phyloP scores from a whole-genome alignment of 768 basidiomycete species.

The Xerocomellus chrysenteron region DNA sequence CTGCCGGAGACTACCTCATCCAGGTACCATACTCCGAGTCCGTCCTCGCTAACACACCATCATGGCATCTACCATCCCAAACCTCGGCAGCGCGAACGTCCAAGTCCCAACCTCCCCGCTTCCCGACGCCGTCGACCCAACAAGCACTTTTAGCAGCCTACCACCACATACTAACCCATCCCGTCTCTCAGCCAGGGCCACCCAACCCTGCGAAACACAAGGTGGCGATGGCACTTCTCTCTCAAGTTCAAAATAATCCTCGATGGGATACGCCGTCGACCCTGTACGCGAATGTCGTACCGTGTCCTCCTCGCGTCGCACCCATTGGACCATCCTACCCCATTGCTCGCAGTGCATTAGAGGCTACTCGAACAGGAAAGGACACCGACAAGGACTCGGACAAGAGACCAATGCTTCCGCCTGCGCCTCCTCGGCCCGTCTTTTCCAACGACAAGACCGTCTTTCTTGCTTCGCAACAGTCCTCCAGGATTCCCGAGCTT shows the following conservation, averaged over 20 bases:
- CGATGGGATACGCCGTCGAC: slow-evolving; percentile 73
- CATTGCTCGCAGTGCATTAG: slow-evolving; percentile 39
- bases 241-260: slow-evolving; percentile 52
- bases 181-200: slow-evolving; percentile 48
- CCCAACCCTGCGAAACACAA: slow-evolving; percentile 67
- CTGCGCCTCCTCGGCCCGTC: slow-evolving; percentile 37
- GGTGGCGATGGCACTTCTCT: slow-evolving; percentile 70
- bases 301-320: slow-evolving; percentile 60
- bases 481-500: slow-evolving; percentile 64
- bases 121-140: slow-evolving; percentile 56
- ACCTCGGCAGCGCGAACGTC: slow-evolving; percentile 27
- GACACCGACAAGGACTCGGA: slow-evolving; percentile 58
- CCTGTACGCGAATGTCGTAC: slow-evolving; percentile 56
- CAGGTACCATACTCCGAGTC: slow-evolving; percentile 76
- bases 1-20: slow-evolving; percentile 66
- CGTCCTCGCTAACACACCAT: slow-evolving; percentile 58
- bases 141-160: slow-evolving; percentile 67
- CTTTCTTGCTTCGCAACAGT: slow-evolving; percentile 63
- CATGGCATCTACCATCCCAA: slow-evolving; percentile 66
- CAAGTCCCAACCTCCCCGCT: slow-evolving; percentile 26
- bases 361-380: slow-evolving; percentile 36
- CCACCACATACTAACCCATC: slow-evolving; percentile 75
- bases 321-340: slow-evolving; percentile 69
- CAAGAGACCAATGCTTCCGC: slow-evolving; percentile 32
- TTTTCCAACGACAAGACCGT: slow-evolving; percentile 54